Base-by-base conservation (phyloP, 768 basidiomycete species). In the Boletus rubescentipes region DNA sequence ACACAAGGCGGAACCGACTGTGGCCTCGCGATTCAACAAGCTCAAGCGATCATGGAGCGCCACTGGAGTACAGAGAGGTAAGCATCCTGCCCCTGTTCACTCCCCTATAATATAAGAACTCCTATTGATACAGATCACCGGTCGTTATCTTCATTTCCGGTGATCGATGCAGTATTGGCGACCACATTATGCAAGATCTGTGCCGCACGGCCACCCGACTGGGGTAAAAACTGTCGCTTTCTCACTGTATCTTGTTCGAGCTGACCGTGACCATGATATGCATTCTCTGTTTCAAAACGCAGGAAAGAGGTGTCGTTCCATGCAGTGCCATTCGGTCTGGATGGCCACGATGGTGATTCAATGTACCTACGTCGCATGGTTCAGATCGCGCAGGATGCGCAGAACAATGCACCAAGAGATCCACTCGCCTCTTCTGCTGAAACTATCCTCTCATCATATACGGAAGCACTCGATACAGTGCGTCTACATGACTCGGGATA, bases 221-320 rank as follows among this genome's bases (percentile, higher is more conserved):
- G 5, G 81, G 83, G 81, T 81, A 55, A 32, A 7, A 4, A 16
- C n/a, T n/a, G n/a, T 14, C n/a, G 4, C 16, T 16, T 15, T 23
- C 18, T 2, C 8, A 5, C 1, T 18, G 2, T 34, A 18, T 0
- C 5, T 32, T n/a, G 4, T 23, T 8, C 16, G 14, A 38, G 20
- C 46, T 52, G 35, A 58, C 21, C 4, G 4, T 21, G 42, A 26
- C 16, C n/a, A n/a, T n/a, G n/a, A n/a, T n/a, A n/a, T n/a, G n/a
- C n/a, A n/a, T n/a, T n/a, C n/a, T 39, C 21, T 4, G 38, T 20
- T 26, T 18, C 3, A 0, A 40, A 31, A 3, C 6, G n/a, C 39
- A 85, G 84, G 11, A 80, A 80, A 68, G 67, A 81, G 0, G 68
- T 83, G 1, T 82, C 83, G 0, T 80, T 85, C 60, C 84, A 85